phyloP scores from a whole-genome alignment of 345 rosid species.

The Nasturtium officinale region DNA sequence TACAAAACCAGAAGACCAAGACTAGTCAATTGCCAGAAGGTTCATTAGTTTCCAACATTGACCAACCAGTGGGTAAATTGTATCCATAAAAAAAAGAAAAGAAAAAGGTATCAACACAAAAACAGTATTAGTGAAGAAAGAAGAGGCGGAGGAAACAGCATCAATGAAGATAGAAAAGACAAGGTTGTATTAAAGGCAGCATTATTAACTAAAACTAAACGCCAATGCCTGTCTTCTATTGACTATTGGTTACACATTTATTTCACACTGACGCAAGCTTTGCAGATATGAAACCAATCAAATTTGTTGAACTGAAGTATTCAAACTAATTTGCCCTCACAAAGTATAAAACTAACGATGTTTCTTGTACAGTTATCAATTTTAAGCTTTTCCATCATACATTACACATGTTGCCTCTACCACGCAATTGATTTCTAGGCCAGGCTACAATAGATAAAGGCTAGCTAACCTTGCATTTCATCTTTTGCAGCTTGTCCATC shows the following conservation, averaged over 20 bases:
- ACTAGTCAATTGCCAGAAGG: constrained; percentile 23
- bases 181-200: constrained; percentile 8
- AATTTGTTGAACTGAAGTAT: constrained; percentile 4
- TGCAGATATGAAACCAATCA: constrained; percentile 5
- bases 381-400: not conserved
- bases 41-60: constrained; percentile 3
- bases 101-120: constrained; percentile 15
- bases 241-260: not conserved
- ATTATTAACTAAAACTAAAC: constrained; percentile 1
- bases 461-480: constrained; percentile 93
- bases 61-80: constrained; percentile 10
- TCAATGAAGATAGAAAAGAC: not conserved
- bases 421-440: constrained; percentile 1
- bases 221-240: not conserved
- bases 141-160: not conserved
- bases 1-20: constrained; percentile 18
- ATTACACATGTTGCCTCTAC: constrained; percentile 8
- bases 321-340: not conserved
- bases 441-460: constrained; percentile 14
- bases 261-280: constrained; percentile 1
- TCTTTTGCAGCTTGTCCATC: constrained; percentile 99
- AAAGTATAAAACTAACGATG: not conserved
- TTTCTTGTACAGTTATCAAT: constrained; percentile 14
- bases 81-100: not conserved
- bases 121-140: not conserved